Percentiles rank a stretch among this genome's conserved stretches.
phyloP scores from a whole-genome alignment of 2,329 filamentous ascomycete genomes.

The Fusarium phyllophilum region DNA sequence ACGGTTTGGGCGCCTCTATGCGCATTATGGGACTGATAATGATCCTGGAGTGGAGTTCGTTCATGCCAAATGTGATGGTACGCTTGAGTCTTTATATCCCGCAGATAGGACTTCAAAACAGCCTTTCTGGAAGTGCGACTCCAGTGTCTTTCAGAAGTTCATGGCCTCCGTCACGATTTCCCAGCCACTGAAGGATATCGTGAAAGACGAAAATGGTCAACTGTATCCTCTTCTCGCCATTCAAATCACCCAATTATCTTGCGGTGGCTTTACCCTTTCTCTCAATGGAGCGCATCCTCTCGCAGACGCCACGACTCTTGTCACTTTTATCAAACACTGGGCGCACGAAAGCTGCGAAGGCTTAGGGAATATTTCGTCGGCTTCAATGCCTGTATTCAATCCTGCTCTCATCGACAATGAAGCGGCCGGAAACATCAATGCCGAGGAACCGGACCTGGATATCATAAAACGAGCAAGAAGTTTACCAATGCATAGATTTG shows the following conservation, averaged over 20 bases:
- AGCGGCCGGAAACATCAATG: constrained; percentile 35
- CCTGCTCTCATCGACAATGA: constrained; percentile 26
- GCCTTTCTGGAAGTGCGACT: constrained; percentile 24
- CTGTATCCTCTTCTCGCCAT: constrained; percentile 28
- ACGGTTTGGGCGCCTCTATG: constrained; percentile 38
- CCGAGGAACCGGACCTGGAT: not conserved
- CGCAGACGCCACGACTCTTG: constrained; percentile 36
- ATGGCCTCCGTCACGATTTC: not conserved
- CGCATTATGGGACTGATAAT: constrained; percentile 12
- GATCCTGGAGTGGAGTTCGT: constrained; percentile 40
- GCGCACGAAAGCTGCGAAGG: constrained; percentile 8
- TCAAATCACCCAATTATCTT: constrained; percentile 35
- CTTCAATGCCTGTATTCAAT: not conserved
- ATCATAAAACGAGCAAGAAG: constrained; percentile 7
- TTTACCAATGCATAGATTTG: constrained; percentile 39
- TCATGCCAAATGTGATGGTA: constrained; percentile 10
- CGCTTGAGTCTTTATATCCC: constrained; percentile 23
- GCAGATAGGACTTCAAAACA: not conserved
- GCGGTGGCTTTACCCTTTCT: constrained; percentile 35
- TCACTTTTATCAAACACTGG: constrained; percentile 40
- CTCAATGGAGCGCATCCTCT: constrained; percentile 38
- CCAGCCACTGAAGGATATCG: not conserved
- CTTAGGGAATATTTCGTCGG: not conserved
- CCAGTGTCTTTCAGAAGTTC: constrained; percentile 9
- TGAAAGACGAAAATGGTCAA: not conserved